Conservation (phyloP, 768 basidiomycete species). For the Lentinula guzmanii region DNA sequence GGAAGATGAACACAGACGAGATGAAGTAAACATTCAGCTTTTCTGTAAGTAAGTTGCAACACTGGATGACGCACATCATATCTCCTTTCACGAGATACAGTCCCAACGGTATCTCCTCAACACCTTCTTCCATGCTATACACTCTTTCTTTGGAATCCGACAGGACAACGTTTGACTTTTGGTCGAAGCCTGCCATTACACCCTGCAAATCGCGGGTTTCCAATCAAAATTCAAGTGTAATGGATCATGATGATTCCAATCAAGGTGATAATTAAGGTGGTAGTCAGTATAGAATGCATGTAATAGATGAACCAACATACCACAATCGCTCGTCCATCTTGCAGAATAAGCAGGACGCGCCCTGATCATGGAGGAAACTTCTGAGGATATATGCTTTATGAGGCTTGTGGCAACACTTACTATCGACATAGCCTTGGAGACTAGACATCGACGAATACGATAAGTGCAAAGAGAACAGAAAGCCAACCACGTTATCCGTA, state of each 20-base stretch:
- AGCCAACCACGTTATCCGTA: neutral
- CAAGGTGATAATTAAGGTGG: neutral
- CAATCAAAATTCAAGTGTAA: neutral
- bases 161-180: conserved; percentile 93
- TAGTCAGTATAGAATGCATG: neutral
- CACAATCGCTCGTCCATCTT: conserved; percentile 93
- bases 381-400: neutral
- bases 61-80: conserved; percentile 74
- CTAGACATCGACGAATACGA: conserved; percentile 56
- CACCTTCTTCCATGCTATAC: conserved; percentile 85
- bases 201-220: conserved; percentile 46
- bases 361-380: conserved; percentile 33
- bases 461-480: neutral
- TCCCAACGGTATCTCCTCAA: conserved; percentile 91
- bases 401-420: conserved; percentile 31
- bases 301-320: conserved; percentile 40
- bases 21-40: neutral
- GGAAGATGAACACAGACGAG: neutral
- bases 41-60: neutral
- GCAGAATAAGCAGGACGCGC: conserved; percentile 88
- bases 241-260: neutral
- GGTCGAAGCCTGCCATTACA: conserved; percentile 86
- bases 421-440: conserved; percentile 89
- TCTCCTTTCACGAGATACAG: conserved; percentile 98
- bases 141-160: conserved; percentile 92